Conservation (phyloP, 345 rosid genomes). For the Garcia nutans region DNA sequence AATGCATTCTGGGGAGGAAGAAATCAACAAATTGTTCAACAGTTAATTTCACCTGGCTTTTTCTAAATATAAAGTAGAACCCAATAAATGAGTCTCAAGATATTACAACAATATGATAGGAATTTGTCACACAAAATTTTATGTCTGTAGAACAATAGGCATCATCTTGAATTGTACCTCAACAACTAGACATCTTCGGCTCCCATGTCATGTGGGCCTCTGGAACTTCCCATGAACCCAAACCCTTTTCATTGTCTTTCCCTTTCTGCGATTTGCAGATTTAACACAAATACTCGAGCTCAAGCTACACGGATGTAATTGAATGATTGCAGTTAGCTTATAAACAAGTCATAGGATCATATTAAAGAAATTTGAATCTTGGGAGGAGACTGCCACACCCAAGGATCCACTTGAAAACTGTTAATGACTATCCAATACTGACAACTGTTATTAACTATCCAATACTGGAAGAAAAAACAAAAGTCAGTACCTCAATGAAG, state of each 20-base stretch:
- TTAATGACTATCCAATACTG: neutral
- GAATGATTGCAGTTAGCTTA: neutral
- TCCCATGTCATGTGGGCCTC: slow-evolving; percentile 40
- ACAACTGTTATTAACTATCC: neutral
- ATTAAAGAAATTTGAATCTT: too few relatives aligned
- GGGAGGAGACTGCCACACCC: too few relatives aligned
- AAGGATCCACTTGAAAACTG: neutral
- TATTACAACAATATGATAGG: neutral
- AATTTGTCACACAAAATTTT: neutral
- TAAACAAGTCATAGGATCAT: too few relatives aligned
- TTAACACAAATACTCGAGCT: slow-evolving; percentile 80
- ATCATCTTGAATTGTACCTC: slow-evolving; percentile 8
- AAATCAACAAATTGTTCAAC: neutral
- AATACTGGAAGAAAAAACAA: neutral
- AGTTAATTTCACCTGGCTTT: neutral
- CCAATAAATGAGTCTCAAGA: neutral
- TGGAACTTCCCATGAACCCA: slow-evolving; percentile 95
- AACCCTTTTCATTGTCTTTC: slow-evolving; percentile 72
- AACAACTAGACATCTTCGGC: neutral
- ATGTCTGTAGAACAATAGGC: slow-evolving; percentile 5
- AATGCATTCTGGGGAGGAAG: too few relatives aligned
- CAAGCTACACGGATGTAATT: slow-evolving; percentile 49
- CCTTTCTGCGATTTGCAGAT: slow-evolving; percentile 64
- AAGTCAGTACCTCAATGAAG: slow-evolving; percentile 60
- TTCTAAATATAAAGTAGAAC: neutral